A percentile compares a stretch with the other conserved stretches of the same genome.
Conservation (phyloP, 2,329 filamentous ascomycete genomes). For the Phoma herbarum region DNA sequence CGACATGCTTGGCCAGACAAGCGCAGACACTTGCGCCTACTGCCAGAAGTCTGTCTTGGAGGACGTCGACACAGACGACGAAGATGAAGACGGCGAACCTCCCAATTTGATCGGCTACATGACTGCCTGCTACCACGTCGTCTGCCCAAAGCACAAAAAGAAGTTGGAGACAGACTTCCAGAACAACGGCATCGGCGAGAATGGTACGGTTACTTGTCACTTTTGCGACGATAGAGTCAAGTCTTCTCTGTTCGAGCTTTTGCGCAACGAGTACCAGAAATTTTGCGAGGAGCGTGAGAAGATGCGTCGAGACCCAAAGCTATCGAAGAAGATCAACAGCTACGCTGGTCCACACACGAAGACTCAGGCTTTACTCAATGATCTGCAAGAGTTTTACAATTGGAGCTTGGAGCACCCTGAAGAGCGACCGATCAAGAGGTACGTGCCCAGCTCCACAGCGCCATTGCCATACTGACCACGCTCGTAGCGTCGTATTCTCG, state of each 20-base stretch:
- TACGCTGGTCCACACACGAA: conserved; percentile 94
- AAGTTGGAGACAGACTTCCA: conserved; percentile 65
- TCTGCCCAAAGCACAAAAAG: conserved; percentile 78
- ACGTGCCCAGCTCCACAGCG: conserved; percentile 13
- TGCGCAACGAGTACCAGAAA: conserved; percentile 62
- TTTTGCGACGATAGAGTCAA: conserved; percentile 72
- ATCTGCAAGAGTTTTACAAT: conserved; percentile 71
- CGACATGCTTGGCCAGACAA: conserved; percentile 82
- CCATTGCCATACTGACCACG: not conserved
- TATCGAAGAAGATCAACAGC: conserved; percentile 67
- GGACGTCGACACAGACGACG: conserved; percentile 50
- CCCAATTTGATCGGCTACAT: conserved; percentile 75
- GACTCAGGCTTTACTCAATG: conserved; percentile 80
- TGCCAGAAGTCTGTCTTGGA: conserved; percentile 56
- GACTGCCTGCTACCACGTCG: conserved; percentile 85
- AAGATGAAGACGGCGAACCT: conserved; percentile 61
- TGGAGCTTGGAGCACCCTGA: conserved; percentile 68
- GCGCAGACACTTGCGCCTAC: conserved; percentile 74
- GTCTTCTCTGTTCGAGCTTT: conserved; percentile 73
- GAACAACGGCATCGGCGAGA: conserved; percentile 48
- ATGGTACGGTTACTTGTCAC: conserved; percentile 68
- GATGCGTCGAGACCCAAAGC: conserved; percentile 61
- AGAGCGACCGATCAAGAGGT: conserved; percentile 80
- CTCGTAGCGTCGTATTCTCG: conserved; percentile 81
- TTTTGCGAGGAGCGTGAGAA: conserved; percentile 65